phyloP scores from a whole-genome alignment of 306 rosid genomes.

The Parietaria judaica region DNA sequence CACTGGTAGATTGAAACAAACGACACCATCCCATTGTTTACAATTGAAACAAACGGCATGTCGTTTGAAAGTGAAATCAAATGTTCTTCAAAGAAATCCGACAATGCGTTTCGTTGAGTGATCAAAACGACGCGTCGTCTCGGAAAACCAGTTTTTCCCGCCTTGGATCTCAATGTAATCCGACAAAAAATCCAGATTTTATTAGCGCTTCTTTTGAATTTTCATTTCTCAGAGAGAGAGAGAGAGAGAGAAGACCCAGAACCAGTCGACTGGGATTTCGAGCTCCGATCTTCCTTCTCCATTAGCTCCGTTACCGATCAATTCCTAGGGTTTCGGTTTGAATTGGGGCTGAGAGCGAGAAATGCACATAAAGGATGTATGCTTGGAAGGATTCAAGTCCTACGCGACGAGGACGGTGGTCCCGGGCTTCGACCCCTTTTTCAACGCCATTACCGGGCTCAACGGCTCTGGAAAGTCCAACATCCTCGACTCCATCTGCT shows the following conservation, averaged over 20 bases:
- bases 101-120: no score
- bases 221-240: conserved; percentile 4
- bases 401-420: conserved; percentile 89
- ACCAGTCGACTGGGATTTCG: not conserved
- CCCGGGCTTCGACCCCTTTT: conserved; percentile 75
- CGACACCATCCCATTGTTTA: no score
- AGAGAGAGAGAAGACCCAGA: conserved; percentile 1
- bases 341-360: not conserved
- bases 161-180: not conserved
- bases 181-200: not conserved
- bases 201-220: conserved; percentile 10
- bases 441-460: conserved; percentile 88
- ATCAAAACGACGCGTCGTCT: conserved; percentile 4
- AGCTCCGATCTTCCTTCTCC: conserved; percentile 1
- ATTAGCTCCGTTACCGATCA: not conserved
- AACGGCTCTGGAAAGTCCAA: conserved; percentile 97
- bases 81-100: no score
- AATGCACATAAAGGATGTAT: conserved; percentile 78
- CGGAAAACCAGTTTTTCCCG: not conserved
- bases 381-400: conserved; percentile 97
- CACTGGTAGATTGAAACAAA: no score
- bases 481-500: conserved; percentile 88
- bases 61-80: no score
- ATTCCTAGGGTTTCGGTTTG: not conserved
- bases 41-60: no score